Evolutionary conservation across 2,329 filamentous ascomycete species (phyloP).

Genomic region (Colletotrichum caudatum): DNA sequence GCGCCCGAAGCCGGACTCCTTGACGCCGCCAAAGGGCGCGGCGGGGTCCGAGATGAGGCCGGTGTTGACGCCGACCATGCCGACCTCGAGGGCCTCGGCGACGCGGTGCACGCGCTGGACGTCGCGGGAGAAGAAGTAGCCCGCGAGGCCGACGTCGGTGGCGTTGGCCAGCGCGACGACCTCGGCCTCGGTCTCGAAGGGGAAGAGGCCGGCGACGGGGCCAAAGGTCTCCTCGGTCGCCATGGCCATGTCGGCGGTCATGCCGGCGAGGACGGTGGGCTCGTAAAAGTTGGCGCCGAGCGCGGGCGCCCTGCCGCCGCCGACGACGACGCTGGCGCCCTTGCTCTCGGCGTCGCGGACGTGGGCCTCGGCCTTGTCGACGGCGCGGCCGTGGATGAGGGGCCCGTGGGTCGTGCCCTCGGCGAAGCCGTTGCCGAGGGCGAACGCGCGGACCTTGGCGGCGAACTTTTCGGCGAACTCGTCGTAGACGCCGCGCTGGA

Average conservation of each 20-base stretch:
- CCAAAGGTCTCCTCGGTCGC: slow-evolving; percentile 94
- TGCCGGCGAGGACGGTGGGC: slow-evolving; percentile 88
- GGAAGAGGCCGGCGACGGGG: slow-evolving; percentile 89
- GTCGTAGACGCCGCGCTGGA: slow-evolving; percentile 84
- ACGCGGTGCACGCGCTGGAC: slow-evolving; percentile 70
- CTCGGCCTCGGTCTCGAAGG: slow-evolving; percentile 89
- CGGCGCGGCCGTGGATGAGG: slow-evolving; percentile 85
- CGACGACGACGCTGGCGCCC: slow-evolving; percentile 79
- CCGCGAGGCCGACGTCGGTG: slow-evolving; percentile 88
- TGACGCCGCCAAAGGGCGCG: slow-evolving; percentile 81
- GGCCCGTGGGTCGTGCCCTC: slow-evolving; percentile 82
- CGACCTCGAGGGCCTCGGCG: slow-evolving; percentile 80
- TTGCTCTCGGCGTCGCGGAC: slow-evolving; percentile 83
- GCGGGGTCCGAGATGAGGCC: slow-evolving; percentile 72
- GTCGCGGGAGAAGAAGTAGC: slow-evolving; percentile 88
- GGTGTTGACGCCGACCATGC: slow-evolving; percentile 89
- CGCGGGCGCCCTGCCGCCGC: slow-evolving; percentile 75
- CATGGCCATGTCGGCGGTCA: slow-evolving; percentile 87
- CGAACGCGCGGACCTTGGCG: slow-evolving; percentile 79
- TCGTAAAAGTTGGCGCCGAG: slow-evolving; percentile 86
- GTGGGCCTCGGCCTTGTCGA: slow-evolving; percentile 82
- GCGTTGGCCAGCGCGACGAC: slow-evolving; percentile 86
- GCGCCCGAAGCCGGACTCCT: slow-evolving; percentile 83
- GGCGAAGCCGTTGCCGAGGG: slow-evolving; percentile 80
- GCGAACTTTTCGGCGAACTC: slow-evolving; percentile 76